Evolutionary conservation across 1,284 basidiomycete species (phyloP), one percentile per base, ranked within the genome.

Genomic region (Boletellus dicymbophilus): DNA sequence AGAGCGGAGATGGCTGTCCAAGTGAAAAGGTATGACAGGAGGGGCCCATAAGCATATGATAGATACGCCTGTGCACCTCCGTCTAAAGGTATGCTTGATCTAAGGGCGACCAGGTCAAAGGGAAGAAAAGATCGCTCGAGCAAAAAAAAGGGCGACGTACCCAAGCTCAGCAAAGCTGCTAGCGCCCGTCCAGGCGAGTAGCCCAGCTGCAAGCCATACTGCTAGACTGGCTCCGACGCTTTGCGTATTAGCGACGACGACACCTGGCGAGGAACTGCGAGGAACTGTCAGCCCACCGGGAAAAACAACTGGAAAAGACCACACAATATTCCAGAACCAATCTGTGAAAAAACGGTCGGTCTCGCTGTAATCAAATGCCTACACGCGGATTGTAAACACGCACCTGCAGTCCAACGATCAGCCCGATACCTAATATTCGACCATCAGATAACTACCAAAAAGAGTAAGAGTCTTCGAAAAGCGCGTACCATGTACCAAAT

Each of bases 41-140:
- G 79, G 15, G 93, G 92, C 2, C 91, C 91, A 63, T 94, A 95
- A 6, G 93, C 82, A 65, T 95, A 96, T 22, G 87, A 84, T 16
- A 98, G 83, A 68, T 98, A 91, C 16, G 87, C 94, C 67, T 97
- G 95, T 15, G 93, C 86, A 22, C 95, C 95, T 23, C 94, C 95
- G 59, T 95, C 93, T 58, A 88, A 77, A 48, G 86, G 93, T 72
- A 92, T 93, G 50, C 67, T 69, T 21, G 65, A 69, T 31, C 65
- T 67, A 23, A 22, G 8, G 34, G 27, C 5, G 18, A 33, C 30
- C 36, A 27, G 44, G 46, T 21, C 31, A 13, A 2, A 22, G 12
- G 3, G 15, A 2, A 22, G 12, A 3, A 7, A 44, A 25, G 3
- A 4, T 26, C 26, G 15, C 2, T 27, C 3, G 38, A 22, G 9